Evolutionary conservation across 2,329 filamentous ascomycete species (phyloP), one percentile per base, ranked within the genome.

Genomic region (Cadophora sp.): DNA sequence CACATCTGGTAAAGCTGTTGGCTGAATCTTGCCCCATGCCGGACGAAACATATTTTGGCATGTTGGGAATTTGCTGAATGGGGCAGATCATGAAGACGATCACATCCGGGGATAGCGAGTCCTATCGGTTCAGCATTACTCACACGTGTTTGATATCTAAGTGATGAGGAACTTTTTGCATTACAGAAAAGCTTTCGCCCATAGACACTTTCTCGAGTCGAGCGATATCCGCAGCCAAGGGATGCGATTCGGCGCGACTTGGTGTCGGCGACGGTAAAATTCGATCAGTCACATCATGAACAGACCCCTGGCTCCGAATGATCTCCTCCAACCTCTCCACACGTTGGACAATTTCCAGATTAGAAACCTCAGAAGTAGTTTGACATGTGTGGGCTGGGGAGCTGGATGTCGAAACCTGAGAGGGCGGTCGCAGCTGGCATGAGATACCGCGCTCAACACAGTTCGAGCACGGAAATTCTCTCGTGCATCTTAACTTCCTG

Each of bases 1-100:
- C 48, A 65, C 70, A 72, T 61, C 62, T 65, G n/a, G 51, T 55
- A 5, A 48, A 55, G 14, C 68, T 24, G 14, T 19, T 56, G 5
- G n/a, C n/a, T 16, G 53, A 3, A 31, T 26, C 16, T 8, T 31
- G 29, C 1, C n/a, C 53, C 4, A 34, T 22, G 26, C 27, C n/a
- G 27, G 53, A 34, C 9, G 19, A 11, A n/a, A 34, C 14, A 26
- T 34, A 56, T 7, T 29, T 19, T 56, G 53, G 14, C 53, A 31
- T 56, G 26, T 34, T 29, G 1, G 53, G 27, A 22, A 34, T 29
- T 3, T 56, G 53, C 11, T 19, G 26, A 22, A 56, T 56, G 7
- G 53, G 53, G n/a, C 53, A 56, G 29, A 56, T 6, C 27, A 56
- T 56, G 27, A 34, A 56, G 53, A 56, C 29, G 14, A 56, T 56